These are phyloP conservation scores for Aspergillus sclerotialis DNA, from an alignment of 2,329 filamentous ascomycete genomes.

Conservation along the genomic window DNA sequence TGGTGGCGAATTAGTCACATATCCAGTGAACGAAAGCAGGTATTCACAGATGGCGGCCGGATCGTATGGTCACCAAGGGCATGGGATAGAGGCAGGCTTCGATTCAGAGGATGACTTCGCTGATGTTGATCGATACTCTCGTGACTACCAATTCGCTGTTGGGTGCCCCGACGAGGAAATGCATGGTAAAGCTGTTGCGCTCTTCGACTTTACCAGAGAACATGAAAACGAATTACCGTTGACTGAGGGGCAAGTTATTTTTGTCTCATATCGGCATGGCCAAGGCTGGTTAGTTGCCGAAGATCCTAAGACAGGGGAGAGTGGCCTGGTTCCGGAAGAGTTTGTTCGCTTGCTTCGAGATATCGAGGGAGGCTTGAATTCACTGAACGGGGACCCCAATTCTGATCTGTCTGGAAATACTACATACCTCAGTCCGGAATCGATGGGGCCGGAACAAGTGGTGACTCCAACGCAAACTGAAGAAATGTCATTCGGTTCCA, in stretches of 20 bases:
- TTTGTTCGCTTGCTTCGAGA: constrained; percentile 89
- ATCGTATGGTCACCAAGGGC: constrained; percentile 35
- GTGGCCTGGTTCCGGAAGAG: constrained; percentile 89
- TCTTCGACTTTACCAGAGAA: constrained; percentile 91
- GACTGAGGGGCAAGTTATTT: constrained; percentile 90
- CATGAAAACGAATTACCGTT: constrained; percentile 94
- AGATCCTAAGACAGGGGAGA: constrained; percentile 89
- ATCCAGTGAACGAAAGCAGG: constrained; percentile 58
- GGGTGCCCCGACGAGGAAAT: constrained; percentile 95
- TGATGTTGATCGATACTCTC: constrained; percentile 66
- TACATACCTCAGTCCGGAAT: constrained; percentile 49
- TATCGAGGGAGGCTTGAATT: constrained; percentile 82
- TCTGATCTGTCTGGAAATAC: constrained; percentile 41
- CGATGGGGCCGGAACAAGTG: constrained; percentile 32
- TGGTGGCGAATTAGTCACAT: constrained; percentile 74
- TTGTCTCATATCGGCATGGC: constrained; percentile 91
- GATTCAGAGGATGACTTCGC: constrained; percentile 46
- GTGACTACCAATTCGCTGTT: constrained; percentile 91
- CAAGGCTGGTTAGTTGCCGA: constrained; percentile 97
- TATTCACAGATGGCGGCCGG: constrained; percentile 43
- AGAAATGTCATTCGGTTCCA: constrained; percentile 4
- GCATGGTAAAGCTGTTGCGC: constrained; percentile 89
- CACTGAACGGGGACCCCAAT: constrained; percentile 52
- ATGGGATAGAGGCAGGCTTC: constrained; percentile 23
- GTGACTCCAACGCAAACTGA: constrained; percentile 25